Conservation (phyloP, 306 rosid genomes). For the Morella rubra region DNA sequence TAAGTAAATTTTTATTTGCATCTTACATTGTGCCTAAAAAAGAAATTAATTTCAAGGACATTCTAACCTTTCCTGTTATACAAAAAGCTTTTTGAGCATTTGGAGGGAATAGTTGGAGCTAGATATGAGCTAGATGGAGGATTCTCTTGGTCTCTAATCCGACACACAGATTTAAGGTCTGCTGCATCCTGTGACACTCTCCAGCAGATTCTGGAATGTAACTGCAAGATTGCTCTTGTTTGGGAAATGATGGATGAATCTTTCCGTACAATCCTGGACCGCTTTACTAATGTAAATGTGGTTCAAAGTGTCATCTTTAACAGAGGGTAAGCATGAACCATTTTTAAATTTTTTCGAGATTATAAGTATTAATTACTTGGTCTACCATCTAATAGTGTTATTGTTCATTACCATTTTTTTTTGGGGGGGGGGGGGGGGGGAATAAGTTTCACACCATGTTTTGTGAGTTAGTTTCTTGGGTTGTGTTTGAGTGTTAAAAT, state of each 20-base stretch:
- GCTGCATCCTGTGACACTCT: not conserved
- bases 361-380: too few species aligned
- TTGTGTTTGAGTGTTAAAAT: too few species aligned
- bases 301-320: conserved; percentile 29
- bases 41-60: not conserved
- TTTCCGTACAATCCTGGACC: conserved; percentile 26
- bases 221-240: conserved; percentile 34
- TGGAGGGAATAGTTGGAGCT: conserved; percentile 29
- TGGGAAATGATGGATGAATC: conserved; percentile 26
- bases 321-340: conserved; percentile 21
- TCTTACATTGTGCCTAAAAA: not conserved
- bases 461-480: too few species aligned
- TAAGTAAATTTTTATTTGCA: not conserved
- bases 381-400: too few species aligned
- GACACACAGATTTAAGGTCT: not conserved
- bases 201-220: conserved; percentile 17
- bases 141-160: conserved; percentile 36
- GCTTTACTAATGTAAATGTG: conserved; percentile 24
- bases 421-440: too few species aligned
- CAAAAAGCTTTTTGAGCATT: conserved; percentile 28
- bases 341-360: not conserved
- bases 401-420: too few species aligned
- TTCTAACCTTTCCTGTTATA: not conserved
- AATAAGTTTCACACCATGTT: too few species aligned
- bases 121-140: conserved; percentile 10